Conservation (phyloP, 2,329 filamentous ascomycete species). For the Lachnellula willkommii region DNA sequence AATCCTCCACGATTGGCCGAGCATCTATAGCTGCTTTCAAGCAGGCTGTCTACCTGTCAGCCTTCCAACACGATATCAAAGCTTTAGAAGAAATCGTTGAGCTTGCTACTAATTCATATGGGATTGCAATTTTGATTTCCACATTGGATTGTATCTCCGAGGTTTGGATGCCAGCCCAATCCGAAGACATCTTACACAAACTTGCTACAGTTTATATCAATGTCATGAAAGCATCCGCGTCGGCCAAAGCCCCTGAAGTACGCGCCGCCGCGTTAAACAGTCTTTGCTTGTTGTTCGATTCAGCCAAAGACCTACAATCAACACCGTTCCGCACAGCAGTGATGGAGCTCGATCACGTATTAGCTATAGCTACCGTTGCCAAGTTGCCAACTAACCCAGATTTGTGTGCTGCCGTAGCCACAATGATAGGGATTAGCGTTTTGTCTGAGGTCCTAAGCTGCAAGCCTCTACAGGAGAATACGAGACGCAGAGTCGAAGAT, state of each 20-base stretch:
- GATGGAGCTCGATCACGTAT: not conserved
- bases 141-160: slow-evolving; percentile 15
- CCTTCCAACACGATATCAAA: not conserved
- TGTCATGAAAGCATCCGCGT: not conserved
- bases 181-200: not conserved
- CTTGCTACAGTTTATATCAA: not conserved
- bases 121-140: slow-evolving; percentile 4
- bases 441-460: not conserved
- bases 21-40: not conserved
- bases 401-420: not conserved
- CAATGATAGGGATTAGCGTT: not conserved
- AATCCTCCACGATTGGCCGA: not conserved
- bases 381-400: not conserved
- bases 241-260: slow-evolving; percentile 35
- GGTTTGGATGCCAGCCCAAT: slow-evolving; percentile 6
- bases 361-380: not conserved
- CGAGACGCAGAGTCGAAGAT: not conserved
- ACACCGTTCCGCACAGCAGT: not conserved
- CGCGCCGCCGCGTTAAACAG: slow-evolving; percentile 44
- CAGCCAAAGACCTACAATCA: not conserved
- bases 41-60: slow-evolving; percentile 9
- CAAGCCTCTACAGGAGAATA: not conserved
- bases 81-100: slow-evolving; percentile 6
- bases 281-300: slow-evolving; percentile 28
- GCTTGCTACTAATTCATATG: not conserved